These are phyloP conservation scores for Yamadazyma siamensis DNA, from an alignment of 1,139 yeast species.

Conservation along the genomic window DNA sequence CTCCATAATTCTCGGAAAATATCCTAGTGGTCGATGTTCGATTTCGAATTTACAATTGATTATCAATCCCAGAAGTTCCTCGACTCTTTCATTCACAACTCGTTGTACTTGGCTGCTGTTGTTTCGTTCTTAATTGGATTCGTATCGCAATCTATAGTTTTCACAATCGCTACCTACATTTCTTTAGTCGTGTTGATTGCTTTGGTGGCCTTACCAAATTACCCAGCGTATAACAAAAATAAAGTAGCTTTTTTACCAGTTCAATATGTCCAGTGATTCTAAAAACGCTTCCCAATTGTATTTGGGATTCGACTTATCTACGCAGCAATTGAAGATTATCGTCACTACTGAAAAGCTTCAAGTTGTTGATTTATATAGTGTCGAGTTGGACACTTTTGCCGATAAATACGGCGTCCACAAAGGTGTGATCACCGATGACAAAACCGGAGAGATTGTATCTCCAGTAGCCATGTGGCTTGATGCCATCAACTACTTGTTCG, in stretches of 20 bases:
- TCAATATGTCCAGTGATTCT: constrained; percentile 19
- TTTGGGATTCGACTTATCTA: constrained; percentile 82
- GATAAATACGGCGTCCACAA: constrained; percentile 56
- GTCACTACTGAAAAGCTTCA: constrained; percentile 55
- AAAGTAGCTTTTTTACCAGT: constrained; percentile 41
- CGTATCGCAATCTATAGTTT: constrained; percentile 34
- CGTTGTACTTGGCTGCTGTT: constrained; percentile 21
- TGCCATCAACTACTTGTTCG: constrained; percentile 65
- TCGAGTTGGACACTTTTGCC: constrained; percentile 67
- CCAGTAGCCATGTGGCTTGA: constrained; percentile 91
- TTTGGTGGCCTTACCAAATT: constrained; percentile 50
- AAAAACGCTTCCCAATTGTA: constrained; percentile 38
- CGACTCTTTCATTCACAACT: constrained; percentile 20
- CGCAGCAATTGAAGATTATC: constrained; percentile 82
- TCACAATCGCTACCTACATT: constrained; percentile 34
- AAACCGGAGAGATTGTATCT: constrained; percentile 59
- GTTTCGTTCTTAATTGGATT: constrained; percentile 46
- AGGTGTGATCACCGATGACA: constrained; percentile 62
- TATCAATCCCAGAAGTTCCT: constrained; percentile 55
- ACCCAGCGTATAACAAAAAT: constrained; percentile 48
- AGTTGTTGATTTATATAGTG: constrained; percentile 55
- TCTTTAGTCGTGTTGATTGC: constrained; percentile 31
- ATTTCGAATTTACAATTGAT: constrained; percentile 58
- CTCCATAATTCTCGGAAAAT: constrained; percentile 4
- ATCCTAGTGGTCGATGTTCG: constrained; percentile 7